Conservation (phyloP, 148 eudicot genomes). For the Vaccinium darrowii region DNA sequence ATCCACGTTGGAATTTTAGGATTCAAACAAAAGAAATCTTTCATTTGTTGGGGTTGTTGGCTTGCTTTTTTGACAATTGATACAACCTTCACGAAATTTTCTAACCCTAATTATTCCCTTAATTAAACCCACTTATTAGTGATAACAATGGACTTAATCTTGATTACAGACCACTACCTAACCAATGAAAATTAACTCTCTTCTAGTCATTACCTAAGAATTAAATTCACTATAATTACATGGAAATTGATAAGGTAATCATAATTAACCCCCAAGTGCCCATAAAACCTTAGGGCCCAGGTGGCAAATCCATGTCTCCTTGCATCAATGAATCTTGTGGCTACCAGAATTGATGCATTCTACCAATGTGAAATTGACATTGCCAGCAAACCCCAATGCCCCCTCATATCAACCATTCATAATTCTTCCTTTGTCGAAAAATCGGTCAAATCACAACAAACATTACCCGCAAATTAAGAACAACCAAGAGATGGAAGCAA, state of each 20-base stretch:
- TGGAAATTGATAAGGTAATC: neutral
- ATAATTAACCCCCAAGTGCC: neutral
- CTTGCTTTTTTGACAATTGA: conserved; percentile 18
- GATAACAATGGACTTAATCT: neutral
- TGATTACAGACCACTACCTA: conserved; percentile 12
- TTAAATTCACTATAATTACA: conserved; percentile 2
- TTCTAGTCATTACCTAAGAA: neutral
- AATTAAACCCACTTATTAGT: conserved; percentile 13
- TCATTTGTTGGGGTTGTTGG: conserved; percentile 13
- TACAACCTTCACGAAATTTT: neutral
- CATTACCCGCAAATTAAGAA: neutral
- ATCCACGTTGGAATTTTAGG: neutral
- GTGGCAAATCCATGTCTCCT: conserved; percentile 5
- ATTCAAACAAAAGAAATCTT: neutral
- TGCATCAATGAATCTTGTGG: conserved; percentile 7
- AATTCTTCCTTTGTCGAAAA: neutral
- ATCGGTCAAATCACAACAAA: neutral
- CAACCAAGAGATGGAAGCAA: neutral
- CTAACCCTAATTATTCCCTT: conserved; percentile 16
- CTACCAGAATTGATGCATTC: conserved; percentile 15
- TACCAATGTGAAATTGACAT: conserved; percentile 19
- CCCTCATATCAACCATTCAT: conserved; percentile 20
- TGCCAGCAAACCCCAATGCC: conserved; percentile 37
- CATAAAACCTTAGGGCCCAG: conserved; percentile 6
- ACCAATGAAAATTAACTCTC: neutral